Evolutionary conservation across 2,329 filamentous ascomycete genomes (phyloP).

Genomic region (Acephala macrosclerotiorum): DNA sequence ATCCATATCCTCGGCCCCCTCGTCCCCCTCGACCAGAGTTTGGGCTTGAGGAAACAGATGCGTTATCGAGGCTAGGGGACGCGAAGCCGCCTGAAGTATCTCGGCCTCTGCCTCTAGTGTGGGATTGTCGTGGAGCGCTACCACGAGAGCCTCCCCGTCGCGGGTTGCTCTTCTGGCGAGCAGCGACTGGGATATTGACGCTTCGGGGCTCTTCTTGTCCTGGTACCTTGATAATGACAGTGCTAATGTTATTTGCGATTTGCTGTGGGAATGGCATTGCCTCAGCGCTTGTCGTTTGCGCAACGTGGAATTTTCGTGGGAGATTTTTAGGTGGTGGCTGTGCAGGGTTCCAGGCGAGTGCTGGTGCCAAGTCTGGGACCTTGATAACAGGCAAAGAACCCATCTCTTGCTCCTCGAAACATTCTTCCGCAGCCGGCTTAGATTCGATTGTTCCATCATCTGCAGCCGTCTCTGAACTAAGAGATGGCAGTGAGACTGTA

Average conservation of each 20-base stretch:
- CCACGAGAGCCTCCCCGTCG: constrained; percentile 40
- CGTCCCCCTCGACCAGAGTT: constrained; percentile 33
- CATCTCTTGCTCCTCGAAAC: constrained; percentile 83
- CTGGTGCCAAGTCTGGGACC: constrained; percentile 68
- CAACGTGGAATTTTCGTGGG: constrained; percentile 57
- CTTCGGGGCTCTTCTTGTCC: constrained; percentile 52
- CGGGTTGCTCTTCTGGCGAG: constrained; percentile 43
- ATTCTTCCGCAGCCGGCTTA: constrained; percentile 78
- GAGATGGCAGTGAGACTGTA: constrained; percentile 73
- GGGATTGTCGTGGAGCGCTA: constrained; percentile 35
- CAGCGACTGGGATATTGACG: constrained; percentile 44
- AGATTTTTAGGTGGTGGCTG: constrained; percentile 61
- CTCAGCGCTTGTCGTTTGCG: constrained; percentile 54
- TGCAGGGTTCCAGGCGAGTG: constrained; percentile 68
- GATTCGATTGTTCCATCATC: constrained; percentile 59
- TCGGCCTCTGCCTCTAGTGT: constrained; percentile 40
- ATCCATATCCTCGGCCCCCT: constrained; percentile 37
- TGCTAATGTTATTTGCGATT: constrained; percentile 48
- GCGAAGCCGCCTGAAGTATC: constrained; percentile 38
- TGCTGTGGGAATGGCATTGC: constrained; percentile 49
- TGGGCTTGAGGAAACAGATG: constrained; percentile 33
- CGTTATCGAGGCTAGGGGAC: constrained; percentile 37
- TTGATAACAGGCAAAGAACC: constrained; percentile 76
- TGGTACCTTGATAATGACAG: constrained; percentile 54
- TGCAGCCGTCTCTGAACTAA: constrained; percentile 40